Evolutionary conservation across 2,329 filamentous ascomycete genomes (phyloP), one percentile per base, ranked within the genome.

Genomic region (Epichloe amarillans): DNA sequence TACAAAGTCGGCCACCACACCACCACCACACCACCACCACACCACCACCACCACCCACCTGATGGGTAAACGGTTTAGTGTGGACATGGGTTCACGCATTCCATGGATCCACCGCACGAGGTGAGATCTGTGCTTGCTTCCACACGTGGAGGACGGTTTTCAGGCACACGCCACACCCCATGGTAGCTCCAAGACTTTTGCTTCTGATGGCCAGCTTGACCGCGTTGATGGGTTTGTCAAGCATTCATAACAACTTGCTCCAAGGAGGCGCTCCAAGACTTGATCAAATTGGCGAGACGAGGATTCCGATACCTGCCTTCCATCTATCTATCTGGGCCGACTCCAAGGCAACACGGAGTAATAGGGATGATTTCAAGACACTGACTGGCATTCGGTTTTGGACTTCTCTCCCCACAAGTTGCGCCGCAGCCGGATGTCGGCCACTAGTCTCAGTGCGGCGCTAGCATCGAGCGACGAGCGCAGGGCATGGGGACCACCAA

Each of bases 61-160:
- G 44, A 44, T 40, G 37, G 39, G 36, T 21, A 40, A 52, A 50
- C 19, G 39, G 38, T 19, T 36, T 52, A 48, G n/a, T 23, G 30
- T 19, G 23, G 41, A 52, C 56, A 54, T 52, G 51, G 55, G 53
- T 53, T 53, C 47, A 49, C 52, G 49, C 54, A 54, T 57, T 57
- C 51, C 44, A 55, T 51, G 52, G 56, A 57, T 56, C 51, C 51
- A 51, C 55, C 53, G 54, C 53, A n/a, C 57, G 56, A 58, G 53
- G 53, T 36, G 21, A 46, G 46, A 50, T 49, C 47, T 50, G 37
- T 36, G 38, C 33, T 40, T 40, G 44, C 49, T 50, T 43, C 52
- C 53, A 52, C 53, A 55, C 54, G 57, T 58, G 57, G 26, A 26
- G 26, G 26, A 26, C 26, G 7, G 26, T 8, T 26, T 3, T 8